phyloP scores from a whole-genome alignment of 345 rosid genomes.

The Salix caprea region DNA sequence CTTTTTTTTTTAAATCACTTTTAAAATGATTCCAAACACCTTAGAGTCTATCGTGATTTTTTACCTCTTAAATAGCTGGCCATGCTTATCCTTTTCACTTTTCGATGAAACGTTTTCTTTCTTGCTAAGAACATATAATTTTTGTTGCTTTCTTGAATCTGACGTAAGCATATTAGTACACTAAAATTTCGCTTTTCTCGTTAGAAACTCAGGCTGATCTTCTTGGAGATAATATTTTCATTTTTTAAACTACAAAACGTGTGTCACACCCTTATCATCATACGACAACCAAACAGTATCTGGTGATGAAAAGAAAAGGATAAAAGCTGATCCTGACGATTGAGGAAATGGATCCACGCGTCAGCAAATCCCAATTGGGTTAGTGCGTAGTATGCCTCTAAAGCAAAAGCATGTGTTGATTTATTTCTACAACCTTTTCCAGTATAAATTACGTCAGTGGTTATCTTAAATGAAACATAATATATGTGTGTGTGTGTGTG shows the following conservation, averaged over 20 bases:
- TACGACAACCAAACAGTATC: conserved; percentile 15
- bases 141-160: neutral
- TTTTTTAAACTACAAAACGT: neutral
- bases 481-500: neutral
- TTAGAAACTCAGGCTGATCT: neutral
- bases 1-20: too few relatives aligned
- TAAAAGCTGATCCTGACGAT: neutral
- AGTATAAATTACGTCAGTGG: conserved; percentile 11
- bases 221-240: neutral
- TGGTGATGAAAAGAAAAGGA: neutral
- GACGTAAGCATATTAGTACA: neutral
- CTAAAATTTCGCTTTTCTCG: neutral
- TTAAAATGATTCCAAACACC: too few relatives aligned
- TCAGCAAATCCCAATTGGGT: conserved; percentile 14
- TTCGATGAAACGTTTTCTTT: neutral
- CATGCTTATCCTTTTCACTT: neutral
- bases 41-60: neutral
- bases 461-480: conserved; percentile 11
- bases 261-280: conserved; percentile 22
- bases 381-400: conserved; percentile 9
- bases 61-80: neutral
- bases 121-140: neutral
- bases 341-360: neutral
- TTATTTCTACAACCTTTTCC: neutral
- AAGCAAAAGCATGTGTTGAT: conserved; percentile 27